Evolutionary conservation across 2,329 filamentous ascomycete genomes (phyloP).

Genomic region (Ophiostoma angusticollis): DNA sequence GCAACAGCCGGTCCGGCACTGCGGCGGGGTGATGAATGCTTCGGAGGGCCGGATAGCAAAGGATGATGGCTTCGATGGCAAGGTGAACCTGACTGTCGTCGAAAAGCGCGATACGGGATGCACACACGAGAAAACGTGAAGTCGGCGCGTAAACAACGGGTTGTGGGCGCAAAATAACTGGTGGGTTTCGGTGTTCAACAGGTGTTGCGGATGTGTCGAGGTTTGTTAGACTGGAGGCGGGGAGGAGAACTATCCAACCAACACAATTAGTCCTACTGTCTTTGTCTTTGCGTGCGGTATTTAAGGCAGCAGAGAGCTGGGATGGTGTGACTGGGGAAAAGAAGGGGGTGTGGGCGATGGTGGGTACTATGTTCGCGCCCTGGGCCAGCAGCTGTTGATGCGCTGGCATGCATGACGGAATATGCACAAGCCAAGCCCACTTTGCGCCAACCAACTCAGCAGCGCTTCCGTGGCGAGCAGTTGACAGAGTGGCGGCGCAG

Average conservation of each 20-base stretch:
- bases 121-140: no score
- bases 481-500: not conserved
- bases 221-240: slow-evolving; percentile 1
- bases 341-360: slow-evolving; percentile 15
- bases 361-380: slow-evolving; percentile 26
- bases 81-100: no score
- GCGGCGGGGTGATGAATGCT: not conserved
- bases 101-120: no score
- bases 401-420: slow-evolving; percentile 48
- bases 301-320: slow-evolving; percentile 24
- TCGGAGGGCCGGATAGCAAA: no score
- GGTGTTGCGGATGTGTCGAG: slow-evolving; percentile 1
- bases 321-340: slow-evolving; percentile 22
- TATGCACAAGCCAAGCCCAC: slow-evolving; percentile 38
- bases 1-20: slow-evolving; percentile 34
- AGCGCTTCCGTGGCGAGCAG: slow-evolving; percentile 11
- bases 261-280: slow-evolving; percentile 18
- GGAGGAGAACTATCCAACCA: slow-evolving; percentile 29
- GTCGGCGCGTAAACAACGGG: no score
- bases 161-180: no score
- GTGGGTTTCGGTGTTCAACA: slow-evolving; percentile 16
- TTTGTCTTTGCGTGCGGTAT: slow-evolving; percentile 24
- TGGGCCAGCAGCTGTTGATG: slow-evolving; percentile 31
- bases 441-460: slow-evolving; percentile 33
- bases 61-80: no score